Conservation (phyloP, 2,329 filamentous ascomycete genomes). For the Blastomyces gilchristii region DNA sequence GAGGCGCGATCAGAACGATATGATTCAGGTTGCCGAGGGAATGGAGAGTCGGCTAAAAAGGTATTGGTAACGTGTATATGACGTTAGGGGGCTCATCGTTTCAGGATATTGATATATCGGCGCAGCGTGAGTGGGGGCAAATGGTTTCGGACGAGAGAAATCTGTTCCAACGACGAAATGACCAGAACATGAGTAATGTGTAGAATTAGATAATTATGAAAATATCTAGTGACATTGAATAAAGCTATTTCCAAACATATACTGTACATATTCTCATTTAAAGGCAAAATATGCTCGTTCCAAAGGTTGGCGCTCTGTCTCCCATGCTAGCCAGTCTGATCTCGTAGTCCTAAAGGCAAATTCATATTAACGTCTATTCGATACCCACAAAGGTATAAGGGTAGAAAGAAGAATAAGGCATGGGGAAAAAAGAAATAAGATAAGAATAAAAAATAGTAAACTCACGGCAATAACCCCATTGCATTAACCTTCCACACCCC, state of each 20-base stretch:
- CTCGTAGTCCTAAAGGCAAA: constrained; percentile 57
- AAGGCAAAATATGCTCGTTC: constrained; percentile 57
- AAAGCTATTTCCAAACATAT: neutral
- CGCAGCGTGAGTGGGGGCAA: neutral
- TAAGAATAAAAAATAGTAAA: constrained; percentile 19
- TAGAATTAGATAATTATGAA: neutral
- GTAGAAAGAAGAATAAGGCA: neutral
- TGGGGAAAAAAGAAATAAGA: neutral
- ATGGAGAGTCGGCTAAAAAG: neutral
- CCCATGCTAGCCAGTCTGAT: constrained; percentile 97
- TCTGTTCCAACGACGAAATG: neutral
- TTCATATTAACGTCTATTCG: constrained; percentile 17
- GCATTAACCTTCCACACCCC: constrained; percentile 94
- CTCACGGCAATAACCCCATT: constrained; percentile 89
- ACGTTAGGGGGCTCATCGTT: neutral
- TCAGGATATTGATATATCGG: neutral
- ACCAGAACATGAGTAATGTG: neutral
- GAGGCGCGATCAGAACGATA: constrained; percentile 3
- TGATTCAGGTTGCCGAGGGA: neutral
- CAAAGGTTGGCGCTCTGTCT: constrained; percentile 58
- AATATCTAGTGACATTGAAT: neutral
- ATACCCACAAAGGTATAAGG: neutral
- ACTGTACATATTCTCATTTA: constrained; percentile 18
- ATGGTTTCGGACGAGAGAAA: neutral
- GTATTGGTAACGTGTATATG: neutral